phyloP scores from a whole-genome alignment of 2,329 filamentous ascomycete genomes.

The Fusarium siculi region DNA sequence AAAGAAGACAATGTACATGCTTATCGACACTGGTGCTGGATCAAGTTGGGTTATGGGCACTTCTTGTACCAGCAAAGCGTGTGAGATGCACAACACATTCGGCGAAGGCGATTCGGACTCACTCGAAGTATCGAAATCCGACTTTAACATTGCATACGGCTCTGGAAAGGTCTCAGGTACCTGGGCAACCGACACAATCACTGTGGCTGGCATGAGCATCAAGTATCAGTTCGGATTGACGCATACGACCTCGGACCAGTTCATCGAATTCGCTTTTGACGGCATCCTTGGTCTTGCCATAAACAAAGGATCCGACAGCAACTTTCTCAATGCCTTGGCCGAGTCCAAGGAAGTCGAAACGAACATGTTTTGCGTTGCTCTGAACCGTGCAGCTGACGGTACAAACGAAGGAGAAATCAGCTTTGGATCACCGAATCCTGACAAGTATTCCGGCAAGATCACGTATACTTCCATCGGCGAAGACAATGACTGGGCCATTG shows the following conservation, averaged over 20 bases:
- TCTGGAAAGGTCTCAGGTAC: conserved; percentile 77
- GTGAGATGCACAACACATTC: conserved; percentile 76
- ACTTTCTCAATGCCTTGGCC: conserved; percentile 73
- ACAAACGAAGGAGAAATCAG: conserved; percentile 79
- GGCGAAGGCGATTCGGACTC: conserved; percentile 73
- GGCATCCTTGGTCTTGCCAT: conserved; percentile 85
- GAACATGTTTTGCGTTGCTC: conserved; percentile 77
- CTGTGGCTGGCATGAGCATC: conserved; percentile 72
- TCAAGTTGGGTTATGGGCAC: conserved; percentile 88
- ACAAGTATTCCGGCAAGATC: conserved; percentile 75
- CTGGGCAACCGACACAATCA: conserved; percentile 73
- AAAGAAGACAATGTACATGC: conserved; percentile 66
- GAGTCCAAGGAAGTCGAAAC: conserved; percentile 64
- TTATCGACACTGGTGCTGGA: conserved; percentile 73
- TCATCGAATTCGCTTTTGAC: conserved; percentile 83
- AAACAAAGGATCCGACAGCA: conserved; percentile 67
- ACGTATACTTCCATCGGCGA: conserved; percentile 69
- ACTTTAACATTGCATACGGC: conserved; percentile 79
- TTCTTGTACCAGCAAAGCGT: conserved; percentile 73
- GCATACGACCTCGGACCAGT: conserved; percentile 76
- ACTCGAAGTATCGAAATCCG: conserved; percentile 61
- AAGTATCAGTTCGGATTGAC: conserved; percentile 78
- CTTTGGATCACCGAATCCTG: conserved; percentile 76
- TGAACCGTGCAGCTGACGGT: conserved; percentile 74
- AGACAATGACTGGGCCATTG: conserved; percentile 76